Conservation (phyloP, 2,329 filamentous ascomycete species). For the Arthroderma sp. region DNA sequence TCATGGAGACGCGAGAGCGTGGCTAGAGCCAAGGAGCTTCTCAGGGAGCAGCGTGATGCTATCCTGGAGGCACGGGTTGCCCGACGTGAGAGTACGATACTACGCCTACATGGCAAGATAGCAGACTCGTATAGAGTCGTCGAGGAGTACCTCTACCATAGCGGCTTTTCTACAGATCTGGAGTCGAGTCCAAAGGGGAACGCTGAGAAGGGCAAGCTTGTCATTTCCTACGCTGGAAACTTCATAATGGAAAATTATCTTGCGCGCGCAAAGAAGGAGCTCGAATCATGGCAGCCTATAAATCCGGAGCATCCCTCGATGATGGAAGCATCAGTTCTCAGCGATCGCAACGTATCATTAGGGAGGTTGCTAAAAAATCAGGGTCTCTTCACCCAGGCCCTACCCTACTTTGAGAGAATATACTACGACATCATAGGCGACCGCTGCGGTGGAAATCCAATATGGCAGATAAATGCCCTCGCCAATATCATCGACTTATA, state of each 20-base stretch:
- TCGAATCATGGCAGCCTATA: constrained; percentile 9
- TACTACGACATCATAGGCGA: not conserved
- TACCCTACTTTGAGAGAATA: not conserved
- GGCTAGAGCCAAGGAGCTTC: constrained; percentile 1
- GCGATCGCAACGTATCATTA: constrained; percentile 6
- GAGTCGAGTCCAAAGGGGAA: constrained; percentile 5
- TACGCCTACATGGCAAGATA: constrained; percentile 5
- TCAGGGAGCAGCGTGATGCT: constrained; percentile 5
- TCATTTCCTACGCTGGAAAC: constrained; percentile 12
- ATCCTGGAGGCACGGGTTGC: constrained; percentile 1
- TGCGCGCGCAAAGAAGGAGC: constrained; percentile 10
- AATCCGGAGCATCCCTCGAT: not conserved
- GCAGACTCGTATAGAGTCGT: constrained; percentile 5
- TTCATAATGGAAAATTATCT: constrained; percentile 13
- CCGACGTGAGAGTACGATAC: constrained; percentile 6
- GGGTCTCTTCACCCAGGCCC: constrained; percentile 3
- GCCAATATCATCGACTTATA: constrained; percentile 10
- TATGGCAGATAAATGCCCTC: constrained; percentile 1
- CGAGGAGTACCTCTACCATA: not conserved
- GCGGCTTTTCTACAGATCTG: not conserved
- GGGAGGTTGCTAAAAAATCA: constrained; percentile 10
- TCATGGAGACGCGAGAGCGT: constrained; percentile 8
- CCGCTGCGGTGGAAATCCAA: not conserved
- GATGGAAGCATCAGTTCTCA: constrained; percentile 5
- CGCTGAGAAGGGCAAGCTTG: constrained; percentile 11